Conservation (phyloP, 2,329 filamentous ascomycete species). For the Fusarium sp. region DNA sequence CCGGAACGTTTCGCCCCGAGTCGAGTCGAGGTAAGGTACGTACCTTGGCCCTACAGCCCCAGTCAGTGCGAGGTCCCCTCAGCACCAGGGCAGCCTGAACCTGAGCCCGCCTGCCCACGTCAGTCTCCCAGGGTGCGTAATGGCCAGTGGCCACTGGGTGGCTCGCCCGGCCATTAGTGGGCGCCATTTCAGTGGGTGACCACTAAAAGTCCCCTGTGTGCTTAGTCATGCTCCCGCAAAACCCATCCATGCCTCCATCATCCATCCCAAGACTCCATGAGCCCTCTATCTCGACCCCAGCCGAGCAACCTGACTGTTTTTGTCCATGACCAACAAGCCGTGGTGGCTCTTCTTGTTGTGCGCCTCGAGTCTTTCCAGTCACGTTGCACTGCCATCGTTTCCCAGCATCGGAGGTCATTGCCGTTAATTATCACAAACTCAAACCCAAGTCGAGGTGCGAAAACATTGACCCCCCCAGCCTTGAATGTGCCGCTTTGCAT, state of each 20-base stretch:
- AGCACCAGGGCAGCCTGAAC: not conserved
- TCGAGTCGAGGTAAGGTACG: slow-evolving; percentile 24
- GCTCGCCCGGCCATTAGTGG: slow-evolving; percentile 7
- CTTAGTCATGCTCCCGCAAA: slow-evolving; percentile 31
- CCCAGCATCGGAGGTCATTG: slow-evolving; percentile 28
- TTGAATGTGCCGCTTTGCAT: slow-evolving; percentile 24
- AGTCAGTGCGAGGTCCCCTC: not conserved
- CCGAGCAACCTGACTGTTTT: slow-evolving; percentile 23
- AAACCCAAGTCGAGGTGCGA: slow-evolving; percentile 27
- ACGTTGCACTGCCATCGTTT: slow-evolving; percentile 24
- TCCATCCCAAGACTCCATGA: slow-evolving; percentile 42
- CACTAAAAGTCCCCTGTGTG: slow-evolving; percentile 8
- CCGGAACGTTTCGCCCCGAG: slow-evolving; percentile 31
- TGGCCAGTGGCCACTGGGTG: slow-evolving; percentile 15
- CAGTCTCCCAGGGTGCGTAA: slow-evolving; percentile 37
- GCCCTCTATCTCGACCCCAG: slow-evolving; percentile 40
- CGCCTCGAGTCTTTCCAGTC: slow-evolving; percentile 23
- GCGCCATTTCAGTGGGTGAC: slow-evolving; percentile 25
- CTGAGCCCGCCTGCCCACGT: slow-evolving; percentile 20
- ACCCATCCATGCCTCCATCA: slow-evolving; percentile 41
- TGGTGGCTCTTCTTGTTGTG: slow-evolving; percentile 29
- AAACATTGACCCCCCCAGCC: slow-evolving; percentile 26
- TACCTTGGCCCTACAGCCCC: slow-evolving; percentile 17
- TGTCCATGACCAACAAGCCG: slow-evolving; percentile 34
- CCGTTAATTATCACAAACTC: slow-evolving; percentile 23